phyloP scores from a whole-genome alignment of 805 yeast species.

The Starmerella powellii region DNA sequence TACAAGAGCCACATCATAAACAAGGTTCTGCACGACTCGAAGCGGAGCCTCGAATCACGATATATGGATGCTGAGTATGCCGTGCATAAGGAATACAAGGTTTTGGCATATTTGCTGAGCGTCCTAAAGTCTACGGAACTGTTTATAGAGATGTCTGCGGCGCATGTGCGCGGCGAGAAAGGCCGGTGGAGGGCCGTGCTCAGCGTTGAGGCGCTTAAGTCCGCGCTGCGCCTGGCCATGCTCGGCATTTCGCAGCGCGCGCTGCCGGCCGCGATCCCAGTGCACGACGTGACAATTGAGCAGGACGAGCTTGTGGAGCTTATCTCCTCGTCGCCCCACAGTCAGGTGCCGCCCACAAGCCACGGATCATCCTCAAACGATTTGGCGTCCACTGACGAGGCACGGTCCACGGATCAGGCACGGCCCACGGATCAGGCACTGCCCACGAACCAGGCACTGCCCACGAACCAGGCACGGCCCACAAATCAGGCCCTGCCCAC shows the following conservation, averaged over 20 bases:
- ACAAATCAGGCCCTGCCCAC: too few species aligned
- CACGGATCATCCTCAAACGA: too few species aligned
- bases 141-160: conserved; percentile 30
- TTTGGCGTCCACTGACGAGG: too few species aligned
- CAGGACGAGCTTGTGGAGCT: conserved; percentile 27
- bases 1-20: conserved; percentile 32
- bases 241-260: conserved; percentile 25
- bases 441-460: too few species aligned
- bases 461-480: too few species aligned
- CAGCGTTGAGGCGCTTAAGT: conserved; percentile 27
- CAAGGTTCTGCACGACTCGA: conserved; percentile 18
- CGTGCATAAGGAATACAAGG: conserved; percentile 21
- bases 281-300: conserved; percentile 30
- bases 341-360: too few species aligned
- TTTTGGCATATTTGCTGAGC: conserved; percentile 25
- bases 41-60: conserved; percentile 13
- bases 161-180: conserved; percentile 22
- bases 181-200: conserved; percentile 27
- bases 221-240: conserved; percentile 26
- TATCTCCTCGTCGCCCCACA: too few species aligned
- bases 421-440: too few species aligned
- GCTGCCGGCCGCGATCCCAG: conserved; percentile 24
- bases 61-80: conserved; percentile 15
- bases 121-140: conserved; percentile 29
- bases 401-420: too few species aligned